phyloP scores from a whole-genome alignment of 257 asterid species.

The Thymus quinquecostatus region DNA sequence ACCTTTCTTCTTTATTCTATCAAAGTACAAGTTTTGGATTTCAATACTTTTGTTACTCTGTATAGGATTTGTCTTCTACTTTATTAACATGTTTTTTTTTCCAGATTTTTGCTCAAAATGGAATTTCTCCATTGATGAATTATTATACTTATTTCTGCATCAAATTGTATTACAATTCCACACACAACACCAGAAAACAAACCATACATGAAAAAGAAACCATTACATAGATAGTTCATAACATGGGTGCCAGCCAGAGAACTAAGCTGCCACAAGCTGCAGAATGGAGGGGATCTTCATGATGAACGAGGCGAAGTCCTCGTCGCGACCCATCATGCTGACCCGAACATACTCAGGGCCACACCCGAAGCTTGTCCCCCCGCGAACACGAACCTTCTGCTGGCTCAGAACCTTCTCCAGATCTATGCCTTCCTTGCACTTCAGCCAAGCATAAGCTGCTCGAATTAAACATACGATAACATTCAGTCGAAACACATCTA shows the following conservation, averaged over 20 bases:
- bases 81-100: background rate
- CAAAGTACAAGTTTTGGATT: constrained; percentile 19
- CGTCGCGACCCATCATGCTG: constrained; percentile 42
- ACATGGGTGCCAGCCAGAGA: background rate
- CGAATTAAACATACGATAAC: background rate
- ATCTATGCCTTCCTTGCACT: constrained; percentile 44
- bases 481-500: background rate
- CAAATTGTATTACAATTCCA: background rate
- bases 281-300: constrained; percentile 39
- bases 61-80: constrained; percentile 13
- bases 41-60: background rate
- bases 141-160: background rate
- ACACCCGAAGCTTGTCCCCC: constrained; percentile 63
- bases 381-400: constrained; percentile 52
- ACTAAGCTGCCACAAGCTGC: background rate
- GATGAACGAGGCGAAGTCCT: constrained; percentile 51
- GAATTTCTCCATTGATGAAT: background rate
- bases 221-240: background rate
- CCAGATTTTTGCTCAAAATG: background rate
- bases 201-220: background rate
- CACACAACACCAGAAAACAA: background rate
- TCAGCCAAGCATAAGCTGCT: constrained; percentile 90
- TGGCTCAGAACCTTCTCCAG: constrained; percentile 44
- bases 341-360: constrained; percentile 43
- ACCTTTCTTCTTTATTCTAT: background rate